Conservation (phyloP, 345 rosid species). For the Ceriops tagal region DNA sequence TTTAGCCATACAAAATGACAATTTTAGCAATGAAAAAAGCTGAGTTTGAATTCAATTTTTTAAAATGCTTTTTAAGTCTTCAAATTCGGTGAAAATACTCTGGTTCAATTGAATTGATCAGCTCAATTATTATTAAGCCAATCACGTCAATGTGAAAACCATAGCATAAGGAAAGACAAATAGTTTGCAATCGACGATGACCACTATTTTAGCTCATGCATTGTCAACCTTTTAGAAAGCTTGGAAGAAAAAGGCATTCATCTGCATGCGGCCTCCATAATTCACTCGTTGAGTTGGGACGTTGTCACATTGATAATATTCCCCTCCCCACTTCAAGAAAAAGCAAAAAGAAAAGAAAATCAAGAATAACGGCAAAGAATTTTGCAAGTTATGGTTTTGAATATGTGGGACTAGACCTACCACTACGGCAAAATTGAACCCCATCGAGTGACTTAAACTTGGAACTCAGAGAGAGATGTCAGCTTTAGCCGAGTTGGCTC, state of each 20-base stretch:
- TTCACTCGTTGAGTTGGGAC: background rate
- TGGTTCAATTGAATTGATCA: no score
- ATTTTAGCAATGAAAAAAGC: no score
- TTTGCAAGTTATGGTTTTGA: background rate
- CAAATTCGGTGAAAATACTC: no score
- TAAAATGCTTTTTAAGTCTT: no score
- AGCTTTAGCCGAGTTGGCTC: slow-evolving; percentile 5
- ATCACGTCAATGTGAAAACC: background rate
- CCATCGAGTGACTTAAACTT: background rate
- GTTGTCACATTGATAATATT: background rate
- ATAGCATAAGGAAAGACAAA: background rate
- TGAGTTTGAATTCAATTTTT: no score
- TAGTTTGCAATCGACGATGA: background rate
- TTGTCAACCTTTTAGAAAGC: slow-evolving; percentile 7
- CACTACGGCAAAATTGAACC: slow-evolving; percentile 2
- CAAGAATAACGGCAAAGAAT: background rate
- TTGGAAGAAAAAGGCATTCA: background rate
- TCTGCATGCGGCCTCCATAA: slow-evolving; percentile 15
- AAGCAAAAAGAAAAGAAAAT: no score
- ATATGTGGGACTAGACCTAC: slow-evolving; percentile 10
- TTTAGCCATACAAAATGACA: no score
- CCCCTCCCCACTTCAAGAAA: background rate
- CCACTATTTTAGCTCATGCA: background rate
- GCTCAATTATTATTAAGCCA: background rate
- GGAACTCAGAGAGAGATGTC: background rate